Evolutionary conservation across 495 filamentous ascomycete species (phyloP).

Genomic region (Trichocladium uniseriatum): DNA sequence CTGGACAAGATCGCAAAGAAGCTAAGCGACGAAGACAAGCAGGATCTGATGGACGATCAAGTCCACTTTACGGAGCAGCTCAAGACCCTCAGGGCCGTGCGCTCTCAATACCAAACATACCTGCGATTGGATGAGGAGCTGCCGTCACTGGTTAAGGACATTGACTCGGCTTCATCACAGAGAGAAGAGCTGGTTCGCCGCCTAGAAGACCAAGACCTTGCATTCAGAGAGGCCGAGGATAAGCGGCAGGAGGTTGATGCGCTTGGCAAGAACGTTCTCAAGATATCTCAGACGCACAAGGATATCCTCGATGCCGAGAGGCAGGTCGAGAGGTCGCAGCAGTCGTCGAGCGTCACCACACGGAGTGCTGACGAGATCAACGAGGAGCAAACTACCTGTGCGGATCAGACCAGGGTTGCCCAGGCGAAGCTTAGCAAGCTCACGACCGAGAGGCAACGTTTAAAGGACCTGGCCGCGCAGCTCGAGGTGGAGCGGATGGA

Average conservation of each 20-base stretch:
- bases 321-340: slow-evolving; percentile 64
- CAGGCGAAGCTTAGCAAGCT: slow-evolving; percentile 56
- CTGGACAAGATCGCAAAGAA: slow-evolving; percentile 51
- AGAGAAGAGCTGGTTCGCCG: slow-evolving; percentile 51
- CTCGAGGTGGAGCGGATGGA: slow-evolving; percentile 67
- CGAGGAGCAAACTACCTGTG: slow-evolving; percentile 55
- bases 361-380: slow-evolving; percentile 78
- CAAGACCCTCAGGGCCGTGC: slow-evolving; percentile 47
- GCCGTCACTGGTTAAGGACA: slow-evolving; percentile 55
- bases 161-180: slow-evolving; percentile 43
- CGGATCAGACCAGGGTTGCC: slow-evolving; percentile 55
- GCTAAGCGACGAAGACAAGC: slow-evolving; percentile 46
- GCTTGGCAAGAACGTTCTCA: slow-evolving; percentile 63
- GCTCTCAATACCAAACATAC: slow-evolving; percentile 63
- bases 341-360: slow-evolving; percentile 52
- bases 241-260: slow-evolving; percentile 66
- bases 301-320: slow-evolving; percentile 60
- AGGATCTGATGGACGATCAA: slow-evolving; percentile 46
- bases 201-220: slow-evolving; percentile 64
- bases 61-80: slow-evolving; percentile 45
- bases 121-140: slow-evolving; percentile 60
- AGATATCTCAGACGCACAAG: slow-evolving; percentile 59
- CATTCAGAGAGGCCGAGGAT: slow-evolving; percentile 53
- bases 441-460: slow-evolving; percentile 57
- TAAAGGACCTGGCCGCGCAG: slow-evolving; percentile 53